phyloP scores from a whole-genome alignment of 441 rosid species.

The Gossypium schwendimanii region DNA sequence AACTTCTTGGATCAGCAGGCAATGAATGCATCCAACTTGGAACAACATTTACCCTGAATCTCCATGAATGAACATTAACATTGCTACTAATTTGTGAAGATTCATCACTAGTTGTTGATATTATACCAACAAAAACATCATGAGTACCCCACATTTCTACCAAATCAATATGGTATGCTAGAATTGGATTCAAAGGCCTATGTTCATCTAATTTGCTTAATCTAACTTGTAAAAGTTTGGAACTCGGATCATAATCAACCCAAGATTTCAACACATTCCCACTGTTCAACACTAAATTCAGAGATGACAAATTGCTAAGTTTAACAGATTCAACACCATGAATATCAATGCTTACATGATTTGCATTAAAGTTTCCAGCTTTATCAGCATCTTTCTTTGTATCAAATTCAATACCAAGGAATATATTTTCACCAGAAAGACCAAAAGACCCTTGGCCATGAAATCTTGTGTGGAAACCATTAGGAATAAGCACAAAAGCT shows the following conservation, averaged over 20 bases:
- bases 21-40: conserved; percentile 38
- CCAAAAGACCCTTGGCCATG: conserved; percentile 29
- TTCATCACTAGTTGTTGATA: conserved; percentile 22
- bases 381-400: conserved; percentile 22
- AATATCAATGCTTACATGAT: conserved; percentile 29
- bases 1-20: conserved; percentile 32
- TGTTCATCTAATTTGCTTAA: conserved; percentile 26
- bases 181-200: conserved; percentile 31
- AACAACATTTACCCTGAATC: conserved; percentile 26
- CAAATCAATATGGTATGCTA: conserved; percentile 29
- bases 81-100: conserved; percentile 17
- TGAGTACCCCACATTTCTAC: conserved; percentile 28
- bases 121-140: conserved; percentile 33
- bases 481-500: conserved; percentile 35
- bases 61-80: conserved; percentile 39
- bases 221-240: conserved; percentile 36
- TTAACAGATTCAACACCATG: conserved; percentile 20
- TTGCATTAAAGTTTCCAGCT: conserved; percentile 28
- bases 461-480: conserved; percentile 24
- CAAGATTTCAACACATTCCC: conserved; percentile 38
- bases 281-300: conserved; percentile 22
- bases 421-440: conserved; percentile 23
- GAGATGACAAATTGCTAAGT: conserved; percentile 23
- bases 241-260: conserved; percentile 43
- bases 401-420: conserved; percentile 35